Evolutionary conservation across 805 yeast species (phyloP).

Genomic region (Candida parachauliodes): DNA sequence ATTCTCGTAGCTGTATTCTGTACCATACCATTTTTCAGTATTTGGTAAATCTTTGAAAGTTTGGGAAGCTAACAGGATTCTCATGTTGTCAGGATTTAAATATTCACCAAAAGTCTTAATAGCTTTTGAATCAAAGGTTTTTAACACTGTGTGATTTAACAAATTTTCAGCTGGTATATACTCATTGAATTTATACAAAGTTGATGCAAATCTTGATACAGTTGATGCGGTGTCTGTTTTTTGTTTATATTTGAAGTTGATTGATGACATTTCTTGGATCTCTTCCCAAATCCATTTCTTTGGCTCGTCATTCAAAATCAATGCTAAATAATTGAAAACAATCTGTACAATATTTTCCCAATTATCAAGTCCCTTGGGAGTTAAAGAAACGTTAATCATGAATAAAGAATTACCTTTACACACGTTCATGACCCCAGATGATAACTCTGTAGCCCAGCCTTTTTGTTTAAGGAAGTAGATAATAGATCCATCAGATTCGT

Average conservation of each 20-base stretch:
- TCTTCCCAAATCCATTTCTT: constrained; percentile 82
- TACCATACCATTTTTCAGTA: constrained; percentile 87
- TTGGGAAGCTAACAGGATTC: constrained; percentile 52
- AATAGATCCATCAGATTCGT: constrained; percentile 86
- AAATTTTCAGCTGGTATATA: constrained; percentile 62
- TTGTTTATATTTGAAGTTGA: constrained; percentile 77
- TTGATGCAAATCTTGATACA: constrained; percentile 63
- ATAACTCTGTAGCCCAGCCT: constrained; percentile 78
- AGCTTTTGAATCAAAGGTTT: constrained; percentile 54
- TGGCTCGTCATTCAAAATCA: constrained; percentile 56
- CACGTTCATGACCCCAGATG: constrained; percentile 66
- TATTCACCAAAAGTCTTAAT: constrained; percentile 47
- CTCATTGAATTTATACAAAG: constrained; percentile 47
- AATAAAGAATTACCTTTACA: constrained; percentile 68
- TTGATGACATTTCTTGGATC: constrained; percentile 59
- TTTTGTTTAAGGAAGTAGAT: constrained; percentile 61
- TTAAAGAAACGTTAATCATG: constrained; percentile 68
- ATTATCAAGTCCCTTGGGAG: constrained; percentile 63
- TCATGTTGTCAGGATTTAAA: constrained; percentile 57
- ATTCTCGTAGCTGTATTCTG: constrained; percentile 58
- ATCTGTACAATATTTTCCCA: constrained; percentile 58
- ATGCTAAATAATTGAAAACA: constrained; percentile 68
- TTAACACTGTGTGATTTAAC: constrained; percentile 53
- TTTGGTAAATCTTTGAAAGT: constrained; percentile 43
- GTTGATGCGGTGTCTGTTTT: constrained; percentile 70